These are phyloP conservation scores for Alternaria sp. DNA, from an alignment of 2,329 filamentous ascomycete genomes.

Conservation along the genomic window DNA sequence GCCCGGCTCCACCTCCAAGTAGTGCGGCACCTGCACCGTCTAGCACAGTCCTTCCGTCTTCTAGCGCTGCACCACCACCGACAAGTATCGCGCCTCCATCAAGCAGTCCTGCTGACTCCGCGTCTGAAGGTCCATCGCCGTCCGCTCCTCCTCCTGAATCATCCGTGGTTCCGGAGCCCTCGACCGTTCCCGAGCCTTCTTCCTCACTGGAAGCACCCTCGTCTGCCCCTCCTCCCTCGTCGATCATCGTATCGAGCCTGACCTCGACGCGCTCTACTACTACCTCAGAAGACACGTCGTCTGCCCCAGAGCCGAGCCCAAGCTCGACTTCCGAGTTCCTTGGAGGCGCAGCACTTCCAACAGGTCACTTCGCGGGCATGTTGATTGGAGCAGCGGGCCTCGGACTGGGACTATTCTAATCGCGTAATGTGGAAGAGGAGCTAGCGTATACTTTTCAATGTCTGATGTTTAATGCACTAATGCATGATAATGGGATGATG, in stretches of 20 bases:
- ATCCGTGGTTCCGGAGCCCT: neutral
- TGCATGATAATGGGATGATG: neutral
- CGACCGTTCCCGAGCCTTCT: neutral
- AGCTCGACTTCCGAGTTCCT: slow-evolving; percentile 18
- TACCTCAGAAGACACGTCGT: slow-evolving; percentile 2
- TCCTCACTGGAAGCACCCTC: neutral
- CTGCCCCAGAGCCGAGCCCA: slow-evolving; percentile 7
- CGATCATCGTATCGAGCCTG: slow-evolving; percentile 10
- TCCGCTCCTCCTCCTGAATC: neutral
- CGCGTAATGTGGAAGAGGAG: neutral
- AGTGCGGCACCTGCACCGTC: slow-evolving; percentile 13
- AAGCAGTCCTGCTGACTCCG: slow-evolving; percentile 31
- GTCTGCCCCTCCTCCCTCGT: neutral
- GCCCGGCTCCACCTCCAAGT: slow-evolving; percentile 8
- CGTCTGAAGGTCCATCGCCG: slow-evolving; percentile 24
- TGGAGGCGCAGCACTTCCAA: slow-evolving; percentile 23
- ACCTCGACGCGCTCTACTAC: slow-evolving; percentile 16
- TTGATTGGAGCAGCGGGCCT: slow-evolving; percentile 34
- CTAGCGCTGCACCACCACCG: slow-evolving; percentile 2
- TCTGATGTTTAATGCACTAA: slow-evolving; percentile 7
- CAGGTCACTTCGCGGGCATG: slow-evolving; percentile 24
- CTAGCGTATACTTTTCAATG: neutral
- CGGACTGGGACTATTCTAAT: slow-evolving; percentile 31
- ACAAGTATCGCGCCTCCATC: slow-evolving; percentile 21
- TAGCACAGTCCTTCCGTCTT: slow-evolving; percentile 10